Evolutionary conservation across 1,284 basidiomycete genomes (phyloP), one percentile per base, ranked within the genome.

Genomic region (Cutaneotrichosporon mucoides): DNA sequence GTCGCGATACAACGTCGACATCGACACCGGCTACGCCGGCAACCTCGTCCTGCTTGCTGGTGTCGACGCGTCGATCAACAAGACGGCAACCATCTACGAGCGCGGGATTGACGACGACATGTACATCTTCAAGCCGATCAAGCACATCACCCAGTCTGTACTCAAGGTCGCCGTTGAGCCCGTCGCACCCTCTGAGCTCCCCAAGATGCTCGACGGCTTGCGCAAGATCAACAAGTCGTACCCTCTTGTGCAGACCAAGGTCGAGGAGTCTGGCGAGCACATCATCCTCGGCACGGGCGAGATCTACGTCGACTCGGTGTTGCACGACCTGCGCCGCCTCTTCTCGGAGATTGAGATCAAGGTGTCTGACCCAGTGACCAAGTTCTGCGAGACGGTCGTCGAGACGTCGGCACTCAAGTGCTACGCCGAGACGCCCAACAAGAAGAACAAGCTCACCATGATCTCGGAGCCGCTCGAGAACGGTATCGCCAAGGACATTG

Each of bases 271-370:
- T 55, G 96, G 96, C 36, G 96, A 99, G 76, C 96, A 99, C 77
- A 90, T 99, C 58, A 81, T 99, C 55, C 86, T 99, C 64, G 96
- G 96, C 49, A 98, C 96, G 0, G 96, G 96, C 56, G 96, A 99
- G 76, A 81, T 99, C 52, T 98, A 96, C 79, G 82, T 99, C 69
- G 96, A 99, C 76, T 96, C 89, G 66, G 89, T 97, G 47, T 86
- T 99, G 86, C 94, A 99, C 74, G 96, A 99, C 79, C 80, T 99
- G 64, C 84, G 96, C 61, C 85, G 85, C 63, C 76, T 99, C 64
- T 99, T 96, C 80, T 86, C 90, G 48, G 96, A 99, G 81, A 97
- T 99, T 68, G 96, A 99, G 83, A 97, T 99, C 82, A 98, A 99
- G 81, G 93, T 99, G 12, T 97, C 93, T 36, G 96, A 99, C 81